phyloP scores from a whole-genome alignment of 1,284 basidiomycete genomes.

The Cutaneotrichosporon curvatum region DNA sequence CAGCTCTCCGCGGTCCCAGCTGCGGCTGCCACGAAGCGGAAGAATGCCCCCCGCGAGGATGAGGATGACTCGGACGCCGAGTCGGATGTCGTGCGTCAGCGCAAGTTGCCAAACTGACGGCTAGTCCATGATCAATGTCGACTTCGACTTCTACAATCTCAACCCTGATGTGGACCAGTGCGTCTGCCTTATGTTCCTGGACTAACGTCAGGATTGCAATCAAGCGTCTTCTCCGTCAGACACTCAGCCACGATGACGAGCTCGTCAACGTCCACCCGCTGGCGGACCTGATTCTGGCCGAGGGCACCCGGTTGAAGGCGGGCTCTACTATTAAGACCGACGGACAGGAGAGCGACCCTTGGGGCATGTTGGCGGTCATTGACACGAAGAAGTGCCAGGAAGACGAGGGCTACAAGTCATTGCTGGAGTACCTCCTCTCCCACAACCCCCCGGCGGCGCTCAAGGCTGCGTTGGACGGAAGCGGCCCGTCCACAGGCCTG shows the following conservation, averaged over 20 bases:
- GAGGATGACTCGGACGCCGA: conserved; percentile 37
- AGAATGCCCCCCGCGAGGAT: conserved; percentile 34
- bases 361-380: conserved; percentile 70
- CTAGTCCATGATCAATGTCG: conserved; percentile 66
- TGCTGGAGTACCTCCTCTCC: conserved; percentile 62
- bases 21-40: conserved; percentile 27
- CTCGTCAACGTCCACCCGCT: conserved; percentile 63
- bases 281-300: conserved; percentile 62
- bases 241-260: conserved; percentile 74
- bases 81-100: conserved; percentile 35
- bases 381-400: conserved; percentile 74
- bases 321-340: conserved; percentile 91
- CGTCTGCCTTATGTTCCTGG: conserved; percentile 4
- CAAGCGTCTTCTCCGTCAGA: conserved; percentile 70
- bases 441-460: conserved; percentile 47
- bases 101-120: neutral
- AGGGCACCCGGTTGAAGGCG: conserved; percentile 49
- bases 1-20: conserved; percentile 17
- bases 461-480: conserved; percentile 22
- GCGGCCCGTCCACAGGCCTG: conserved; percentile 52
- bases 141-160: conserved; percentile 87
- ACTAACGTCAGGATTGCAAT: conserved; percentile 55
- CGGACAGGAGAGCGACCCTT: conserved; percentile 79
- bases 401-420: conserved; percentile 60
- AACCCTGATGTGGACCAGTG: conserved; percentile 70